These are phyloP conservation scores for Ciborinia camelliae DNA, from an alignment of 2,329 filamentous ascomycete species.

Conservation along the genomic window DNA sequence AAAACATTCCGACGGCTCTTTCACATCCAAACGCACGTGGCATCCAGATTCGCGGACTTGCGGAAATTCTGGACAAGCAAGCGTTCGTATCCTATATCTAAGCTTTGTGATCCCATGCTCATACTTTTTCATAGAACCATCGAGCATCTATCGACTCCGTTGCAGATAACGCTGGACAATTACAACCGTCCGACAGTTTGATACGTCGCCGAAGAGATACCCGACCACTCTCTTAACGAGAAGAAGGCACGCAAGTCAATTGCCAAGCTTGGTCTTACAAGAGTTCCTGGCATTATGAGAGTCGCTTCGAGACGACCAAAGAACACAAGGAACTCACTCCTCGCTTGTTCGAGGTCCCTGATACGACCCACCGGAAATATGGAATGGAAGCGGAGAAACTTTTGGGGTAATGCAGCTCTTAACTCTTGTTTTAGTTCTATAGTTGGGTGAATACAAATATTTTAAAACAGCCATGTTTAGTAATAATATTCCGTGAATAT, in stretches of 20 bases:
- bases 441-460: not conserved
- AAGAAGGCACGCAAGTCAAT: conserved; percentile 99
- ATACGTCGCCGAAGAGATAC: not conserved
- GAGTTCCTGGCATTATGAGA: conserved; percentile 93
- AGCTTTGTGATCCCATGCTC: too few relatives aligned
- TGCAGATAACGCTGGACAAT: not conserved
- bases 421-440: not conserved
- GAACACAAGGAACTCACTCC: conserved; percentile 75
- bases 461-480: not conserved
- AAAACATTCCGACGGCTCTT: too few relatives aligned
- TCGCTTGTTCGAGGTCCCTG: not conserved
- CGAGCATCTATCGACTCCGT: not conserved
- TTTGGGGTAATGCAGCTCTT: too few relatives aligned
- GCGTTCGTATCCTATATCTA: too few relatives aligned
- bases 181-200: not conserved
- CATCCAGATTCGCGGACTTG: too few relatives aligned
- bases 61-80: too few relatives aligned
- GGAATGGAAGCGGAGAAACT: too few relatives aligned
- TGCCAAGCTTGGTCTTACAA: conserved; percentile 95
- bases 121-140: too few relatives aligned
- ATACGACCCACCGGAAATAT: too few relatives aligned
- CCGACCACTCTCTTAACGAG: conserved; percentile 94
- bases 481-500: too few relatives aligned
- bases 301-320: conserved; percentile 97
- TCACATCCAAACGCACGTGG: too few relatives aligned